Conservation (phyloP, 2,329 filamentous ascomycete genomes). For the Taxawa tesnikishii region DNA sequence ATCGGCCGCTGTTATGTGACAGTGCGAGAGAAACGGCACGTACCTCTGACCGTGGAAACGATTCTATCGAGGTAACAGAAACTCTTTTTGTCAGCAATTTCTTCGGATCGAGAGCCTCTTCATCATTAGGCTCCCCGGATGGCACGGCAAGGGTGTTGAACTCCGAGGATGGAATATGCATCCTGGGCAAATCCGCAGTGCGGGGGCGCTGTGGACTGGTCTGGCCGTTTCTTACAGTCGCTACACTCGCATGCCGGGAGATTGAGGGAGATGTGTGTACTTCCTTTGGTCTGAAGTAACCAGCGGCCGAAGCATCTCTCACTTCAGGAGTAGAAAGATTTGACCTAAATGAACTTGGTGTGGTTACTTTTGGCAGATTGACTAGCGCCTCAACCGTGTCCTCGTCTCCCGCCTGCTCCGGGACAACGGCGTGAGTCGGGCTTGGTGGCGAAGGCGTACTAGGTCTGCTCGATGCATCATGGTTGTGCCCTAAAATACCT, state of each 20-base stretch:
- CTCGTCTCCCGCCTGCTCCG: background rate
- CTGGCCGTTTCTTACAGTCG: too few relatives aligned
- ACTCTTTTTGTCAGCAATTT: conserved; percentile 4
- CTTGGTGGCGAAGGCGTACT: too few relatives aligned
- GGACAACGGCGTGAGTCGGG: too few relatives aligned
- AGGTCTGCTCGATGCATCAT: too few relatives aligned
- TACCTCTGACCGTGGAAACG: conserved; percentile 4
- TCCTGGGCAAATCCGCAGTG: too few relatives aligned
- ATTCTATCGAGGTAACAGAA: conserved; percentile 6
- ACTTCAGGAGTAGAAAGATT: conserved; percentile 15
- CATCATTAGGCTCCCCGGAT: background rate
- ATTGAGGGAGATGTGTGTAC: conserved; percentile 7
- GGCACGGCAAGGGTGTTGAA: too few relatives aligned
- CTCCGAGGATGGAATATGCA: too few relatives aligned
- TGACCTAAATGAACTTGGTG: conserved; percentile 8
- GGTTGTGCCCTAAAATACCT: too few relatives aligned
- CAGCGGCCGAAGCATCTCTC: conserved; percentile 12
- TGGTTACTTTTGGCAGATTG: conserved; percentile 5
- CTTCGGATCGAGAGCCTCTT: background rate
- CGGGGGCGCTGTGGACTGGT: too few relatives aligned
- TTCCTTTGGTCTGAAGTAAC: conserved; percentile 12
- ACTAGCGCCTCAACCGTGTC: conserved; percentile 1
- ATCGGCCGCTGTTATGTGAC: too few relatives aligned
- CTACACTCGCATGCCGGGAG: background rate
- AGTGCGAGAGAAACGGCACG: background rate